Percentiles rank a stretch among this genome's conserved stretches.
Conservation (phyloP, 2,329 filamentous ascomycete species). For the Rutstroemia sp. region DNA sequence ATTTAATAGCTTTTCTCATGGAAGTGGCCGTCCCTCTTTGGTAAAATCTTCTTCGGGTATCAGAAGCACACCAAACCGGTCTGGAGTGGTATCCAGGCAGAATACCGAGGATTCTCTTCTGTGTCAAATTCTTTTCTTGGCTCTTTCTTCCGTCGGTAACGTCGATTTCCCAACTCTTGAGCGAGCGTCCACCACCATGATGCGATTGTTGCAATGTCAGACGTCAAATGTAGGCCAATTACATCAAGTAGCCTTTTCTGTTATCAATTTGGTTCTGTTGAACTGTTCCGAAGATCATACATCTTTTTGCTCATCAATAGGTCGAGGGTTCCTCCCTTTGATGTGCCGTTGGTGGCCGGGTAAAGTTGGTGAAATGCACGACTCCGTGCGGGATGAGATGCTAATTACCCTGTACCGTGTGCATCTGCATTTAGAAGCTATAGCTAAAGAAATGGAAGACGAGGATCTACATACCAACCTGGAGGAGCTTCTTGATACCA, state of each 20-base stretch:
- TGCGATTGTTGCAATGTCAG: constrained; percentile 55
- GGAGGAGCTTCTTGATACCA: constrained; percentile 57
- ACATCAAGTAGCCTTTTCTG: constrained; percentile 67
- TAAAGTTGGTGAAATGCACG: constrained; percentile 52
- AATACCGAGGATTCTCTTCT: constrained; percentile 41
- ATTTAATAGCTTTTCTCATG: constrained; percentile 17
- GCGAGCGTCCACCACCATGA: constrained; percentile 46
- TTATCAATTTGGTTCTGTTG: constrained; percentile 64
- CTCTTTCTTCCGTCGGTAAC: constrained; percentile 60
- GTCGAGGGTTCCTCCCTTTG: constrained; percentile 56
- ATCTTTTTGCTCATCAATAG: constrained; percentile 50
- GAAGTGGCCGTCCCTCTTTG: constrained; percentile 19
- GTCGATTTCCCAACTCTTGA: constrained; percentile 52
- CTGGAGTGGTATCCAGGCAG: constrained; percentile 25
- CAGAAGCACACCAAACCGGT: constrained; percentile 21
- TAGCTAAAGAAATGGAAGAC: constrained; percentile 37
- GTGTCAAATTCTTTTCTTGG: constrained; percentile 56
- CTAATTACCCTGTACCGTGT: constrained; percentile 63
- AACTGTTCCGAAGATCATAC: constrained; percentile 62
- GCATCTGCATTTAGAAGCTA: constrained; percentile 53
- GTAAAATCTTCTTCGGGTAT: neutral
- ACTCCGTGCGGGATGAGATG: constrained; percentile 67
- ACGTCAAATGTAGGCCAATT: constrained; percentile 51
- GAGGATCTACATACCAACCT: constrained; percentile 37
- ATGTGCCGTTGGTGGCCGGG: constrained; percentile 71